A percentile compares a stretch with the other conserved stretches of the same genome.
Evolutionary conservation across 75 land plant species (phyloP).

Genomic region (Selaginella tamariscina): DNA sequence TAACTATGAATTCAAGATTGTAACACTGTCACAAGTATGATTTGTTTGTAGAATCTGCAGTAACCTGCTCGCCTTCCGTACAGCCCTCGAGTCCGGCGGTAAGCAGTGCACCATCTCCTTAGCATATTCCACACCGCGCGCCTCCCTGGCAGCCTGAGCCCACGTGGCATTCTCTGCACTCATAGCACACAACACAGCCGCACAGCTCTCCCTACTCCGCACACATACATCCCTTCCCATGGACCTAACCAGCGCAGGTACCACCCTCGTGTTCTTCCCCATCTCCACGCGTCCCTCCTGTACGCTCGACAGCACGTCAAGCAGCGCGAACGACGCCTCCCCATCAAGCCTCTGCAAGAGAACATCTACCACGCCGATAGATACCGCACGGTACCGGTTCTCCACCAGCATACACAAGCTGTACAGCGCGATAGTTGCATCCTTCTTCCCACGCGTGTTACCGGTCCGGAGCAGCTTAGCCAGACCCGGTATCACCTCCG

Average conservation of each 20-base stretch:
- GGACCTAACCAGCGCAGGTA: conserved; percentile 31
- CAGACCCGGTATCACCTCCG: conserved; percentile 40
- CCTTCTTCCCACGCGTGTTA: conserved; percentile 42
- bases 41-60: conserved; percentile 32
- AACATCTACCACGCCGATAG: conserved; percentile 44
- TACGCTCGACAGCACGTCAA: conserved; percentile 44
- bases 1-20: too few species aligned
- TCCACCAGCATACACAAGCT: conserved; percentile 50
- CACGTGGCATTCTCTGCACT: conserved; percentile 32
- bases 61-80: conserved; percentile 40
- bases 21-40: too few species aligned
- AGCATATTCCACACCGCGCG: conserved; percentile 38
- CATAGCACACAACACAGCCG: conserved; percentile 35
- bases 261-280: conserved; percentile 19
- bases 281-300: conserved; percentile 49
- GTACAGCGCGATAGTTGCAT: conserved; percentile 76
- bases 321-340: conserved; percentile 50
- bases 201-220: conserved; percentile 36
- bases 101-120: conserved; percentile 36
- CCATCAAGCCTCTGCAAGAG: conserved; percentile 21
- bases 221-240: conserved; percentile 30
- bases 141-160: conserved; percentile 32
- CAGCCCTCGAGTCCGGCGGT: conserved; percentile 21
- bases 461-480: conserved; percentile 47
- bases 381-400: conserved; percentile 50